A percentile compares a stretch with the other conserved stretches of the same genome.
These are phyloP conservation scores for Nitzschia putrida DNA, from an alignment of 108 stramenopile genomes.

Conservation along the genomic window DNA sequence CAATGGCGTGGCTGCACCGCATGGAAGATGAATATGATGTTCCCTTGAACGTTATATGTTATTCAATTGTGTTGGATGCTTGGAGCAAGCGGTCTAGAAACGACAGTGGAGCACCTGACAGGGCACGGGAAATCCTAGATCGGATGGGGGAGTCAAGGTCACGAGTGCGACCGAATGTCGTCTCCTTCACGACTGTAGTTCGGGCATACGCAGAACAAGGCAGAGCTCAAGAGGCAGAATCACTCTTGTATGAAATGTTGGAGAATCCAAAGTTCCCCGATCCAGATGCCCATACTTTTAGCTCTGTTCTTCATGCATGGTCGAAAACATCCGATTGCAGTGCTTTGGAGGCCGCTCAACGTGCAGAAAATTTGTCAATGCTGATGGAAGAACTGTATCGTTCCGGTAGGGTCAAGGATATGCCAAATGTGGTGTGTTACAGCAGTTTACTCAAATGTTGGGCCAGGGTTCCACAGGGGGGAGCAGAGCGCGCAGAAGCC, in stretches of 20 bases:
- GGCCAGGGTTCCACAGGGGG: conserved; percentile 24
- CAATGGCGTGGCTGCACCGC: conserved; percentile 34
- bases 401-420: conserved; percentile 5
- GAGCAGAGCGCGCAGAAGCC: conserved; percentile 31
- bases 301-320: conserved; percentile 56
- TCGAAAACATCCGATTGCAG: conserved; percentile 23
- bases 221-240: conserved; percentile 41
- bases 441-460: conserved; percentile 67
- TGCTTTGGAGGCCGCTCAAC: conserved; percentile 20
- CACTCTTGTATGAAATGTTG: conserved; percentile 40
- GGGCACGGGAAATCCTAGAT: conserved; percentile 11
- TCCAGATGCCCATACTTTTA: conserved; percentile 68
- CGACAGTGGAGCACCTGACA: conserved; percentile 21
- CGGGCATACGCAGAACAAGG: conserved; percentile 52
- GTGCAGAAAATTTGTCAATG: conserved; percentile 36
- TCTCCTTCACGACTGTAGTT: conserved; percentile 50
- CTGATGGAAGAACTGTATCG: conserved; percentile 28
- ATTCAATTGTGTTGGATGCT: conserved; percentile 68
- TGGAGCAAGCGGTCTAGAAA: conserved; percentile 39
- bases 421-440: conserved; percentile 63
- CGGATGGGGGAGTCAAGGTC: conserved; percentile 1
- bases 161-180: conserved; percentile 24
- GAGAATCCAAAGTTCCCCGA: conserved; percentile 12
- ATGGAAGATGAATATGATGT: conserved; percentile 55
- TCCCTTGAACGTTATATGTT: conserved; percentile 50